Evolutionary conservation across 306 rosid species (phyloP).

Genomic region (Datisca glomerata): DNA sequence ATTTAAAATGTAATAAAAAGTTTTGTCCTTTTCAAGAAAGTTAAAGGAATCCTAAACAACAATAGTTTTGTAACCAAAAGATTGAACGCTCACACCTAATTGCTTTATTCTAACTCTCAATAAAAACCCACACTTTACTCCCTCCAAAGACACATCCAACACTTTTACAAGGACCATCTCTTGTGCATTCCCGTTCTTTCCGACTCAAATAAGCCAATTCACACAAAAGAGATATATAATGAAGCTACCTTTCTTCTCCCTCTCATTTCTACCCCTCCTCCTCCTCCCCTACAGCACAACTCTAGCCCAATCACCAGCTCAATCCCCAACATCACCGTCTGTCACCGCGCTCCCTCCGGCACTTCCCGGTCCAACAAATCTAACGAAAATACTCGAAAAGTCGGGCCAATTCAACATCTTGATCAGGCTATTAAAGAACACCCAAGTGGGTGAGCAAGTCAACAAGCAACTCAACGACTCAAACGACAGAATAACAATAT

Average conservation of each 20-base stretch:
- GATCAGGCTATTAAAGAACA: conserved; percentile 45
- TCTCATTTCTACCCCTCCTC: conserved; percentile 11
- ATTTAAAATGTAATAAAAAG: too few relatives aligned
- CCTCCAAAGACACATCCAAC: too few relatives aligned
- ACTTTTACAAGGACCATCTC: too few relatives aligned
- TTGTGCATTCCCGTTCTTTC: too few relatives aligned
- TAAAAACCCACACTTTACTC: too few relatives aligned
- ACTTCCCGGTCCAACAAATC: conserved; percentile 47
- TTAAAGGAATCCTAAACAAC: too few relatives aligned
- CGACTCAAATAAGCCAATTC: too few relatives aligned
- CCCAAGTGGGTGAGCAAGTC: conserved; percentile 50
- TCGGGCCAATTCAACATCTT: conserved; percentile 42
- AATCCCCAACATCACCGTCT: conserved; percentile 31
- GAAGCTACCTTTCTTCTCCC: conserved; percentile 12
- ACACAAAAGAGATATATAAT: conserved; percentile 14
- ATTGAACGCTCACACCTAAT: too few relatives aligned
- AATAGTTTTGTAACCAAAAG: too few relatives aligned
- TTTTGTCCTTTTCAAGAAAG: too few relatives aligned
- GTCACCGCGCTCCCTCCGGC: too few relatives aligned
- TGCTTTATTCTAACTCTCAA: too few relatives aligned
- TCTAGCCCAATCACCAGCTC: conserved; percentile 26
- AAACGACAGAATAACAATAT: conserved; percentile 39
- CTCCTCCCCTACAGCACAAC: conserved; percentile 10
- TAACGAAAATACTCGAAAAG: conserved; percentile 49
- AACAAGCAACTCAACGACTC: conserved; percentile 41